These are phyloP conservation scores for Aegilops tauschii DNA, from an alignment of 176 grass and related monocot genomes.

Conservation along the genomic window DNA sequence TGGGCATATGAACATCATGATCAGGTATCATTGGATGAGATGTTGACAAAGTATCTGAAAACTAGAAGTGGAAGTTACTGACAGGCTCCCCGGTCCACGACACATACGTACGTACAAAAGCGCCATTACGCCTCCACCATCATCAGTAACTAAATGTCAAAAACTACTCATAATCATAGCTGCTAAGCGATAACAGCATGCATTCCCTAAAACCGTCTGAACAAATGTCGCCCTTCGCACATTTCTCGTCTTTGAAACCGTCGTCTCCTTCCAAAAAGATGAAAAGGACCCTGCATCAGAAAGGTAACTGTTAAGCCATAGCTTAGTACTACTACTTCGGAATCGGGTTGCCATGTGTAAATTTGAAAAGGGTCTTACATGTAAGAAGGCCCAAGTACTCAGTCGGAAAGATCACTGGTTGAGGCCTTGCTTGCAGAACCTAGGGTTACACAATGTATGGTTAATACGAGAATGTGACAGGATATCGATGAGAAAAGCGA, in stretches of 20 bases:
- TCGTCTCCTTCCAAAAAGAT: not conserved
- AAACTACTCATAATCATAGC: not conserved
- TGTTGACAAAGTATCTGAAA: conserved; percentile 6
- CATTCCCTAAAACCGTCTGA: not conserved
- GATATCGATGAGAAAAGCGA: not conserved
- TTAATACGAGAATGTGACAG: not conserved
- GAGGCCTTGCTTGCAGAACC: not conserved
- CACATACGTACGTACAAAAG: not conserved
- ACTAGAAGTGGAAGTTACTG: not conserved
- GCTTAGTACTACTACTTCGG: not conserved
- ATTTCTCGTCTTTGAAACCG: not conserved
- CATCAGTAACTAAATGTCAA: not conserved
- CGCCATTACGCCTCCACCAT: not conserved
- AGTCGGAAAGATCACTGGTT: not conserved
- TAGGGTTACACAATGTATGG: not conserved
- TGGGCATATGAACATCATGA: not conserved
- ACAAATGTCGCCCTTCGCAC: not conserved
- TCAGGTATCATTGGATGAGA: not conserved
- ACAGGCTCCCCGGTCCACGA: not conserved
- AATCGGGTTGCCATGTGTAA: not conserved
- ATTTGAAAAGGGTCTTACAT: conserved; percentile 9
- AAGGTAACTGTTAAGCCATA: not conserved
- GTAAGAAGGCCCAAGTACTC: not conserved
- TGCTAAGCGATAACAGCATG: not conserved
- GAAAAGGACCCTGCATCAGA: not conserved